Evolutionary conservation across 495 filamentous ascomycete genomes (phyloP), one percentile per base, ranked within the genome.

Genomic region (Amphirosellinia nigrospora): DNA sequence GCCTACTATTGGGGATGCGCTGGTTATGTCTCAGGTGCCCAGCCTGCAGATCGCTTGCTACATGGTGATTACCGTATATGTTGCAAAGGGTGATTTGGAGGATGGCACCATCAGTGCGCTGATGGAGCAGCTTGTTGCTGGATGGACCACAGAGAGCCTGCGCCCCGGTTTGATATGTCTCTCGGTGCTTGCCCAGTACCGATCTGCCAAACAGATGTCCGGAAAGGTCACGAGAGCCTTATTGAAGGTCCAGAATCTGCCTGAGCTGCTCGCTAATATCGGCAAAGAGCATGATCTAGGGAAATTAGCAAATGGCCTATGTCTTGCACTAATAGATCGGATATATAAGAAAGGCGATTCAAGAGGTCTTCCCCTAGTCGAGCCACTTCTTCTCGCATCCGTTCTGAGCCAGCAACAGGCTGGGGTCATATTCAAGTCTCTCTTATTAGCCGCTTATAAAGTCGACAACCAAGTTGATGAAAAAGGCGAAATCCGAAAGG

Each of bases 61-160:
- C 76, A 97, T 97, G 93, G 87, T 98, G 32, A 85, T 93, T 30
- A 89, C 92, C 0, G 87, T 98, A 64, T 82, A 98, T 63, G 94
- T 90, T 10, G 89, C 93, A 26, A 98, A 97, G 77, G 88, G 89
- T 10, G 82, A 84, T 28, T 84, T 98, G 19, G 86, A 90, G 32
- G 93, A 97, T 71, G 87, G 86, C 59, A 86, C 93, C 4, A 79
- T 98, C 32, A 83, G 89, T 66, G 89, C 88, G 5, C 82, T 98
- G 71, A 97, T 98, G 94, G 91, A 94, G 72, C 91, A 92, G 55
- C 85, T 98, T 26, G 90, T 90, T 13, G 81, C 80, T 28, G 91
- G 91, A 8, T 97, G 92, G 91, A 90, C 87, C 1, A 74, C 82
- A 30, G 92, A 93, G 55, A 94, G 91, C 0, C 73, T 88, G 4